Evolutionary conservation across 345 rosid species (phyloP).

Genomic region (Balakata baccata): DNA sequence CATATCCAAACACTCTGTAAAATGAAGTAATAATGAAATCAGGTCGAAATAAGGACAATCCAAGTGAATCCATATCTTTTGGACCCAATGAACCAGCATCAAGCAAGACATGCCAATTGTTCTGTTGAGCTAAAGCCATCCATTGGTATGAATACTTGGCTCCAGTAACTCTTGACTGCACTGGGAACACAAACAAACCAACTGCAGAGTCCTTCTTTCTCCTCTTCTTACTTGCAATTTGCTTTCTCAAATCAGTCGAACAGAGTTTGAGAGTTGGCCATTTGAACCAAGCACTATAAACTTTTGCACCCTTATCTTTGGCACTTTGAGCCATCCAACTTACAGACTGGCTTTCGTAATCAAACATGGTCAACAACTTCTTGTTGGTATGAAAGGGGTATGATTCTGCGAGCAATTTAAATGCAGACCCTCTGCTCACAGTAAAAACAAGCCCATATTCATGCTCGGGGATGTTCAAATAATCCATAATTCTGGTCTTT

Average conservation of each 20-base stretch:
- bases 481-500: conserved; percentile 89
- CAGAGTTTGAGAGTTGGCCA: conserved; percentile 98
- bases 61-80: conserved; percentile 98
- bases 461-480: conserved; percentile 91
- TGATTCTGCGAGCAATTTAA: conserved; percentile 85
- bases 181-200: conserved; percentile 95
- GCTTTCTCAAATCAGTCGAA: conserved; percentile 91
- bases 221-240: conserved; percentile 70
- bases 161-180: conserved; percentile 94
- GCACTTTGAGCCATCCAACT: conserved; percentile 99
- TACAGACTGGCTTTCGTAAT: conserved; percentile 95
- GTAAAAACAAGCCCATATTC: conserved; percentile 99
- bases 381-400: conserved; percentile 95
- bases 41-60: conserved; percentile 90
- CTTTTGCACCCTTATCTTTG: conserved; percentile 90
- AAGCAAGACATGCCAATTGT: conserved; percentile 96
- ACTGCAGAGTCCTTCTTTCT: conserved; percentile 86
- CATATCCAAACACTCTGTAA: conserved; percentile 91
- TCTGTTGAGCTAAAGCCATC: conserved; percentile 99
- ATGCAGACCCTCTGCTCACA: conserved; percentile 99
- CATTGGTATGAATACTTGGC: conserved; percentile 98
- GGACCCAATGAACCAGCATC: conserved; percentile 99
- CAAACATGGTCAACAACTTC: conserved; percentile 94
- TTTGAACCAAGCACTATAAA: conserved; percentile 85
- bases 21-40: conserved; percentile 96